Evolutionary conservation across 768 basidiomycete species (phyloP).

Genomic region (Gelatoporia subvermispora): DNA sequence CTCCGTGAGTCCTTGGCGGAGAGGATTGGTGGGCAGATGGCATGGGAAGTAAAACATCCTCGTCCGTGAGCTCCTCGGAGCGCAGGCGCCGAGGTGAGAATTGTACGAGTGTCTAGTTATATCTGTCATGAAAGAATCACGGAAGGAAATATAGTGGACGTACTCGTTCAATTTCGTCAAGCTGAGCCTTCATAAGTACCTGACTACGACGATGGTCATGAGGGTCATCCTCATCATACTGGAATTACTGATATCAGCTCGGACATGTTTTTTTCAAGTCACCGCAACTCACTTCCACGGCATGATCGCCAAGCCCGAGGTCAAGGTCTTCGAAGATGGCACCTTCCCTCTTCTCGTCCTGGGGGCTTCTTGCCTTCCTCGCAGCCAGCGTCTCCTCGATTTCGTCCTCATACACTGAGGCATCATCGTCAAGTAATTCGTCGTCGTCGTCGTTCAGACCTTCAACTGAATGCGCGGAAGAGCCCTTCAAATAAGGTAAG

Average conservation of each 20-base stretch:
- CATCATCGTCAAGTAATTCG: conserved; percentile 2
- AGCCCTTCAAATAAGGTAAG: conserved; percentile 44
- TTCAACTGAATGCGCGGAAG: conserved; percentile 15
- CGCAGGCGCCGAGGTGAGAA: conserved; percentile 21
- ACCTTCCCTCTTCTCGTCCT: conserved; percentile 42
- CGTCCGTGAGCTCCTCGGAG: conserved; percentile 16
- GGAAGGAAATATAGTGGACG: conserved; percentile 14
- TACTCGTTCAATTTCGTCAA: conserved; percentile 78
- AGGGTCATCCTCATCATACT: conserved; percentile 71
- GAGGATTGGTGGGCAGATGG: neutral
- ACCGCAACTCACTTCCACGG: conserved; percentile 27
- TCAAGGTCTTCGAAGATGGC: conserved; percentile 43
- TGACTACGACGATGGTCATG: conserved; percentile 74
- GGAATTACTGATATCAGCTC: conserved; percentile 20
- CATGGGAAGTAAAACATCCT: conserved; percentile 5
- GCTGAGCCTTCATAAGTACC: conserved; percentile 63
- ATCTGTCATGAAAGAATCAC: neutral
- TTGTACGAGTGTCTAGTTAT: conserved; percentile 17
- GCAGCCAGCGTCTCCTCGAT: neutral
- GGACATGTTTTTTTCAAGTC: too few species aligned
- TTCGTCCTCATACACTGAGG: conserved; percentile 7
- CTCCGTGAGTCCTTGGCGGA: conserved; percentile 5
- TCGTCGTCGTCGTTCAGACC: conserved; percentile 14
- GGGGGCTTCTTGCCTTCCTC: conserved; percentile 22
- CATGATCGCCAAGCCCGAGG: conserved; percentile 40